Evolutionary conservation across 441 rosid species (phyloP).

Genomic region (Syzygium syzygioides): DNA sequence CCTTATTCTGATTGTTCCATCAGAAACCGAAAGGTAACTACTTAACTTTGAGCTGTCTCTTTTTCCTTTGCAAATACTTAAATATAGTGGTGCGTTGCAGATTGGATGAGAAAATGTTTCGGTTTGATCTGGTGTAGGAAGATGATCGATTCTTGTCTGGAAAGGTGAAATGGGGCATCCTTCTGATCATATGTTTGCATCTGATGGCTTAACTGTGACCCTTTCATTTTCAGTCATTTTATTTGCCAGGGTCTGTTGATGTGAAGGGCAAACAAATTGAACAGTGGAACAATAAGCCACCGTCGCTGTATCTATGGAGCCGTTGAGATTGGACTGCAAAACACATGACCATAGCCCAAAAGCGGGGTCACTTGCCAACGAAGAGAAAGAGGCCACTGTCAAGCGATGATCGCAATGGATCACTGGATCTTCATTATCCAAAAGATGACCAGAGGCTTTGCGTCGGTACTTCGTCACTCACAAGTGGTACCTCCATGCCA

Average conservation of each 20-base stretch:
- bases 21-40: too few relatives aligned
- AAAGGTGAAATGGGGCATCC: conserved; percentile 38
- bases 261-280: conserved; percentile 64
- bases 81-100: conserved; percentile 26
- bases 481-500: conserved; percentile 14
- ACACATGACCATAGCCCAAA: conserved; percentile 54
- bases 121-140: conserved; percentile 78
- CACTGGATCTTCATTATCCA: conserved; percentile 7
- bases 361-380: conserved; percentile 39
- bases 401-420: conserved; percentile 4
- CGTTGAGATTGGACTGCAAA: conserved; percentile 43
- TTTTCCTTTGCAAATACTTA: background rate
- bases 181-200: background rate
- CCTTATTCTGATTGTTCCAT: too few relatives aligned
- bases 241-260: conserved; percentile 79
- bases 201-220: background rate
- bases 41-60: too few relatives aligned
- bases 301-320: conserved; percentile 86
- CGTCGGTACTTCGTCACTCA: conserved; percentile 1
- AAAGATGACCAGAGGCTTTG: conserved; percentile 1
- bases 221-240: conserved; percentile 60
- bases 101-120: conserved; percentile 54
- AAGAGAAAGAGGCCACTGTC: conserved; percentile 7
- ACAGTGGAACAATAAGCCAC: conserved; percentile 61
- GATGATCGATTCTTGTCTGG: conserved; percentile 50